Evolutionary conservation across 2,329 filamentous ascomycete species (phyloP), one percentile per base, ranked within the genome.

Genomic region (Pyrenophora graminea): DNA sequence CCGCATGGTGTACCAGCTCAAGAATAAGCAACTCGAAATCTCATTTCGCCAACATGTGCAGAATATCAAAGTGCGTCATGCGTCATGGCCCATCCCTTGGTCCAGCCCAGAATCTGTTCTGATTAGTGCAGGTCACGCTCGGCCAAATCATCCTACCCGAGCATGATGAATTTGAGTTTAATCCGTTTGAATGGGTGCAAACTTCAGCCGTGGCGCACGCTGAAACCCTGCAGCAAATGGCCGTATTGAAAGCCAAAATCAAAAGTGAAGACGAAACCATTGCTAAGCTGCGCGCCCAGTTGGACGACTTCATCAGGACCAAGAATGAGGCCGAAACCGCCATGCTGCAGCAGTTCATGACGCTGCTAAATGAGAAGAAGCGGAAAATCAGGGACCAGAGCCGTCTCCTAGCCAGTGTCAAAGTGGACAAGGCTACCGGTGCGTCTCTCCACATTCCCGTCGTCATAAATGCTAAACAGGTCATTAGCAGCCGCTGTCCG

Each of bases 341-440:
- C 15, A 74, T 92, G 48, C 73, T 92, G 1, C 81, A 83, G 53
- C 90, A 90, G 67, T 90, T 90, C 61, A 81, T 83, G 47, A 78
- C 83, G 48, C 76, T 93, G 2, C 75, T 92, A 1, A 92, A 92
- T 61, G 84, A 88, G 69, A 93, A 93, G 76, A 92, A 92, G 72
- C 77, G 86, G 45, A 91, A 89, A 73, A 91, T 92, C 42, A 77
- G 89, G 37, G 83, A 91, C 62, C 88, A 91, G 72, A 85, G 88
- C 62, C 80, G 82, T 33, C 72, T 88, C 17, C 72, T 91, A 19
- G 76, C 78, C 13, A 73, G 76, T 25, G 81, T 82, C 66, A 84
- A 85, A 45, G 67, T 74, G 9, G 69, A 72, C 43, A 62, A 66
- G 39, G 37, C 56, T 9, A 62, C 56, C 40, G 67, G 71, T 73